Evolutionary conservation across 2,329 filamentous ascomycete genomes (phyloP).

Genomic region (Basipetospora chlamydospora): DNA sequence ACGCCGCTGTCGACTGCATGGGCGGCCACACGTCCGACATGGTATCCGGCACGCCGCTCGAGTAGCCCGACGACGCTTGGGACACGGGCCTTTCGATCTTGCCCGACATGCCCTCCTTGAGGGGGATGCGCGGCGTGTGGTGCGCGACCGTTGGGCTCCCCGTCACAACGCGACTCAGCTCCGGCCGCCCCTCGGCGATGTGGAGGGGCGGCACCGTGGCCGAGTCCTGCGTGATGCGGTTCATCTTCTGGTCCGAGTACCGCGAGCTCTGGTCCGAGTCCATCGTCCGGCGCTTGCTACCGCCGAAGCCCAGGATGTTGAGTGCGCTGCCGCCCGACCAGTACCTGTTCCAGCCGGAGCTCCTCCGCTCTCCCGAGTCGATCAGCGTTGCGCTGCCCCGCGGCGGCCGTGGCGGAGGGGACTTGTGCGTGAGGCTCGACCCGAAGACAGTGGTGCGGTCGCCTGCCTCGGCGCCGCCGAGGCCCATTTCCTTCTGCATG

Average conservation of each 20-base stretch:
- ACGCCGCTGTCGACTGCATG: constrained; percentile 26
- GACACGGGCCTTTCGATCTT: constrained; percentile 45
- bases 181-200: constrained; percentile 44
- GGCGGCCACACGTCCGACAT: constrained; percentile 42
- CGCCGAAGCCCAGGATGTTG: constrained; percentile 48
- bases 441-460: constrained; percentile 5
- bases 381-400: constrained; percentile 17
- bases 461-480: background rate
- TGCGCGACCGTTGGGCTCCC: constrained; percentile 56
- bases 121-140: constrained; percentile 33
- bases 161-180: constrained; percentile 51
- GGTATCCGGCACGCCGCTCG: constrained; percentile 51
- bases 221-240: constrained; percentile 48
- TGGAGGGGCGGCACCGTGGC: constrained; percentile 55
- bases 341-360: constrained; percentile 64
- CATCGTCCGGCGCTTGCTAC: constrained; percentile 33
- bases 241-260: constrained; percentile 28
- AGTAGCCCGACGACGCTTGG: constrained; percentile 39
- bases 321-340: constrained; percentile 60
- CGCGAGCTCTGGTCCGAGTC: constrained; percentile 40
- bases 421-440: constrained; percentile 1
- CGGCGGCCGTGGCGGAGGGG: constrained; percentile 2
- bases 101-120: constrained; percentile 43
- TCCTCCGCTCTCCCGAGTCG: constrained; percentile 30
- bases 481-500: background rate